phyloP scores from a whole-genome alignment of 371 early-diverging fungal genomes.

The Rhizomucor pusillus region DNA sequence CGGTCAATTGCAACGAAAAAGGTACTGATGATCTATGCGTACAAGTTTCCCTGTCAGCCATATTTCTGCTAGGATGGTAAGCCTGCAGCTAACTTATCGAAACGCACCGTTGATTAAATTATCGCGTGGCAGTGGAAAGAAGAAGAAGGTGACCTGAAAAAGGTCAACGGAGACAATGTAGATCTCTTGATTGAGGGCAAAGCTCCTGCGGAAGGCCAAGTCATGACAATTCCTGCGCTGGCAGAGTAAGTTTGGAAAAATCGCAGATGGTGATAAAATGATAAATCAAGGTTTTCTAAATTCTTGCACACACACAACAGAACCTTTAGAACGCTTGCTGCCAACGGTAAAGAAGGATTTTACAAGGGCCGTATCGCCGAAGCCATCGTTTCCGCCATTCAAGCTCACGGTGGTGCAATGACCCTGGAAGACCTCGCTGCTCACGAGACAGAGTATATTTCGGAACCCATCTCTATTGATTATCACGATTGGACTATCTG shows the following conservation, averaged over 20 bases:
- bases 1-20: neutral
- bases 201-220: constrained; percentile 67
- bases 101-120: too few relatives aligned
- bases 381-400: constrained; percentile 64
- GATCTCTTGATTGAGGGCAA: constrained; percentile 55
- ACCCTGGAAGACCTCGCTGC: constrained; percentile 68
- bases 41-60: constrained; percentile 43
- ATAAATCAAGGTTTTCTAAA: neutral
- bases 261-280: too few relatives aligned
- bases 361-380: constrained; percentile 80
- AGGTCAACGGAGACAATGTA: constrained; percentile 37
- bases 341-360: constrained; percentile 71
- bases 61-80: constrained; percentile 26
- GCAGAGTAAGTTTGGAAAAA: constrained; percentile 49
- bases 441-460: constrained; percentile 57
- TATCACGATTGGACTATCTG: constrained; percentile 65
- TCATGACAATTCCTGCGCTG: constrained; percentile 58
- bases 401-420: constrained; percentile 69
- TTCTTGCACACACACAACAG: constrained; percentile 16
- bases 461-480: constrained; percentile 60
- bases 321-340: constrained; percentile 61
- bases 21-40: constrained; percentile 16
- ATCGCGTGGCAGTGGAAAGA: constrained; percentile 52
- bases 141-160: constrained; percentile 37
- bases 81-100: neutral